Evolutionary conservation across 352 stramenopile genomes (phyloP).

Genomic region (Phytophthora citricola): DNA sequence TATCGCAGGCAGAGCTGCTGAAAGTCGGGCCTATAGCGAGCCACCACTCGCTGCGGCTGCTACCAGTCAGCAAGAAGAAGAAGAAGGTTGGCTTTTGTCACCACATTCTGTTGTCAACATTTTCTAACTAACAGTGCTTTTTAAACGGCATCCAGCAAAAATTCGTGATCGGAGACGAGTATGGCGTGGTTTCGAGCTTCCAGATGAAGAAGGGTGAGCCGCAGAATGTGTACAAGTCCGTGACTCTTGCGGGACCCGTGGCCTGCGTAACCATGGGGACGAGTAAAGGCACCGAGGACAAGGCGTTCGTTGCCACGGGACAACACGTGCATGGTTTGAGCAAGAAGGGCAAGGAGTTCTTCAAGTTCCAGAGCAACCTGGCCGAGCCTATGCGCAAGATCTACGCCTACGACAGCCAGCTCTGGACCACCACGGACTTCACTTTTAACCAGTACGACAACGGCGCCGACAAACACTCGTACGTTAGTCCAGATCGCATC

Average conservation of each 20-base stretch:
- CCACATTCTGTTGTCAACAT: too few relatives aligned
- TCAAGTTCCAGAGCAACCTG: slow-evolving; percentile 89
- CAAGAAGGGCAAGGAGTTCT: slow-evolving; percentile 90
- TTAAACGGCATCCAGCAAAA: slow-evolving; percentile 68
- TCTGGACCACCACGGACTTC: slow-evolving; percentile 81
- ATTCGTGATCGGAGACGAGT: slow-evolving; percentile 85
- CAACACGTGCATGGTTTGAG: slow-evolving; percentile 78
- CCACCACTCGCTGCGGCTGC: slow-evolving; percentile 74
- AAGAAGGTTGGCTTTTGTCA: slow-evolving; percentile 58
- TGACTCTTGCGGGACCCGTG: slow-evolving; percentile 59
- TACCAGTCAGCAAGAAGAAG: slow-evolving; percentile 89
- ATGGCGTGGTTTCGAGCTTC: slow-evolving; percentile 80
- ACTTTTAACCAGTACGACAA: slow-evolving; percentile 88
- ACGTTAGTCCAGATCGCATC: slow-evolving; percentile 82
- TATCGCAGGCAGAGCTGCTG: slow-evolving; percentile 79
- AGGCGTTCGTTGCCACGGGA: slow-evolving; percentile 71
- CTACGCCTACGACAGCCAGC: slow-evolving; percentile 65
- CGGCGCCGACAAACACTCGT: slow-evolving; percentile 77
- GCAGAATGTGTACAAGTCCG: slow-evolving; percentile 75
- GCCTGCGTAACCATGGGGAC: slow-evolving; percentile 76
- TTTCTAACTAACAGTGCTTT: neutral
- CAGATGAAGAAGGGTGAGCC: slow-evolving; percentile 89
- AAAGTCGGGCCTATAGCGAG: slow-evolving; percentile 83
- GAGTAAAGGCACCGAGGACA: slow-evolving; percentile 77
- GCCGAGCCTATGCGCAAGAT: slow-evolving; percentile 82